Evolutionary conservation across 148 eudicot genomes (phyloP).

Genomic region (Suaeda aralocaspica): DNA sequence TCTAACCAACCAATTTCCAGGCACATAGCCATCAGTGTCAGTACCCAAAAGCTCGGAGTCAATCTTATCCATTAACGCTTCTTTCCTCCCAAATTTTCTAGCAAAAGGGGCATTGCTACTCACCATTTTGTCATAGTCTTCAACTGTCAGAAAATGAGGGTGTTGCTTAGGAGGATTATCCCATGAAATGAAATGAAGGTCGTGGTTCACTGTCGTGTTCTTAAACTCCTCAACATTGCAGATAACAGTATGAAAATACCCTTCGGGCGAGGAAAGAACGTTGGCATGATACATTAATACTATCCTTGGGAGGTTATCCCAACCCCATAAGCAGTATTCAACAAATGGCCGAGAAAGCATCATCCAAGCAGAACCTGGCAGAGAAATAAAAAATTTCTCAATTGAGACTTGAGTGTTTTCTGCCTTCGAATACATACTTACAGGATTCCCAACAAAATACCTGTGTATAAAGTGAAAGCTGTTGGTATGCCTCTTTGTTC

Average conservation of each 20-base stretch:
- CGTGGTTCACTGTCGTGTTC: constrained; percentile 69
- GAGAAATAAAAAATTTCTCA: not conserved
- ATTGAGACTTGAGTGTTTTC: no score
- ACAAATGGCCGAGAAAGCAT: constrained; percentile 72
- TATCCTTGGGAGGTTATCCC: constrained; percentile 66
- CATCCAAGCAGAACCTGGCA: constrained; percentile 78
- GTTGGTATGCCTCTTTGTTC: constrained; percentile 54
- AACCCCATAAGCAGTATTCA: constrained; percentile 68
- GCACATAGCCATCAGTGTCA: constrained; percentile 42
- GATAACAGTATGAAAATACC: constrained; percentile 74
- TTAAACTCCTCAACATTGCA: constrained; percentile 60
- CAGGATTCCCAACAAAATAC: constrained; percentile 18
- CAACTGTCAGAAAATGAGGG: constrained; percentile 53
- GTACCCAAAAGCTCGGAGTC: constrained; percentile 54
- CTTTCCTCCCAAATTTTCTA: constrained; percentile 52
- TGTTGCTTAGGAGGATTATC: constrained; percentile 76
- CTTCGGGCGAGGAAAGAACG: constrained; percentile 71
- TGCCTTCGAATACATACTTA: not conserved
- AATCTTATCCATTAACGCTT: constrained; percentile 45
- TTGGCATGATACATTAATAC: constrained; percentile 72
- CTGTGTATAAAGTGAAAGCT: constrained; percentile 73
- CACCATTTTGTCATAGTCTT: constrained; percentile 52
- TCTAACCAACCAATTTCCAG: constrained; percentile 52
- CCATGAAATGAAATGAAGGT: constrained; percentile 77
- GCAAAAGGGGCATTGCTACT: constrained; percentile 67